phyloP scores from a whole-genome alignment of 805 yeast species.

The Yarrowia yakushimensis region DNA sequence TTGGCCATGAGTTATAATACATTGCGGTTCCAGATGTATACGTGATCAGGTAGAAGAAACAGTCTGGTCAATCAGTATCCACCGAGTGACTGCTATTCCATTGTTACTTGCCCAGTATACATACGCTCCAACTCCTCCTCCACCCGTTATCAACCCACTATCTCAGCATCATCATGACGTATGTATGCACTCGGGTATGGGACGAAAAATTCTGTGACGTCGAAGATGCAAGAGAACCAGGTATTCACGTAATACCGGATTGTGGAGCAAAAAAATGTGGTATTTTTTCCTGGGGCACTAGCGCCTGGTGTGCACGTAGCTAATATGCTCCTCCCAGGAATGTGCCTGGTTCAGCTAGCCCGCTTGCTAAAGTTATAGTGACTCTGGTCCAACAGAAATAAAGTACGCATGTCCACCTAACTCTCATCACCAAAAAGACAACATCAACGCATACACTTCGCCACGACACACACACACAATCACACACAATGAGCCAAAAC shows the following conservation, averaged over 20 bases:
- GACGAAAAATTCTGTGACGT: conserved; percentile 3
- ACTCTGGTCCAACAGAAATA: neutral
- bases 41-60: no score
- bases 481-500: conserved; percentile 18
- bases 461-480: neutral
- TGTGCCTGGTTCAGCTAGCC: neutral
- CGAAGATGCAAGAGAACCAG: neutral
- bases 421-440: neutral
- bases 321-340: neutral
- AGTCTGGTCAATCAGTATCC: no score
- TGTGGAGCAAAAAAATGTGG: neutral
- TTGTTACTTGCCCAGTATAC: no score
- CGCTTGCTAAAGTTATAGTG: no score
- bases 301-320: neutral
- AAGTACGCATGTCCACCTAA: neutral
- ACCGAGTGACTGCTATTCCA: no score
- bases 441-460: neutral
- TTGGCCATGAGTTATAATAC: neutral
- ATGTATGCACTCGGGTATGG: neutral
- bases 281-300: neutral
- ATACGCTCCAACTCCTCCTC: no score
- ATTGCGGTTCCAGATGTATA: no score
- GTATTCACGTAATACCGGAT: neutral
- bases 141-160: no score
- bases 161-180: neutral